A percentile compares a stretch with the other conserved stretches of the same genome.
Evolutionary conservation across 2,329 filamentous ascomycete genomes (phyloP).

Genomic region (Aspergillus costaricaensis): DNA sequence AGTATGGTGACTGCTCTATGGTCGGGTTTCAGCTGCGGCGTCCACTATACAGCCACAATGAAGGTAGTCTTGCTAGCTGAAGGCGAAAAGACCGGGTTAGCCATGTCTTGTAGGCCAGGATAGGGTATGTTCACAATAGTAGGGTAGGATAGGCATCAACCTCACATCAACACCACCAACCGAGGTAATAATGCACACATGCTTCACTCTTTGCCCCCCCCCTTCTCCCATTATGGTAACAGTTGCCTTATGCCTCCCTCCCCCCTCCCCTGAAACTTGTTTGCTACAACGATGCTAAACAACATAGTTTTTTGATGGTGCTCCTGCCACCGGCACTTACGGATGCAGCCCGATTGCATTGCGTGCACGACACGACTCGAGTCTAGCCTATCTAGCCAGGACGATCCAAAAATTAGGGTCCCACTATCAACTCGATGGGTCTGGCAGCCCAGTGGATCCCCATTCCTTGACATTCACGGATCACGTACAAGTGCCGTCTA

Average conservation of each 20-base stretch:
- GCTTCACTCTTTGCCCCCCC: neutral
- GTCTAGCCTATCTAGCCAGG: no score
- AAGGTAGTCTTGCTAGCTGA: neutral
- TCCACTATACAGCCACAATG: neutral
- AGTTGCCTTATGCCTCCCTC: neutral
- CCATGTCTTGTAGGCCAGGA: neutral
- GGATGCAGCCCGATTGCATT: no score
- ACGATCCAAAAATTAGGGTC: no score
- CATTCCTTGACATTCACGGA: neutral
- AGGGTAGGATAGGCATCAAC: neutral
- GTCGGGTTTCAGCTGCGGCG: neutral
- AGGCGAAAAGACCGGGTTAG: neutral
- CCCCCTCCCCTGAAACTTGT: neutral
- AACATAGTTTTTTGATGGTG: neutral
- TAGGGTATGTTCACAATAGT: neutral
- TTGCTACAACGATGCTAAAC: neutral
- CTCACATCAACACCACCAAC: neutral
- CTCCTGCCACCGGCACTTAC: neutral
- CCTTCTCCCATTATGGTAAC: no score
- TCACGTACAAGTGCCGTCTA: neutral
- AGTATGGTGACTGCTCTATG: neutral
- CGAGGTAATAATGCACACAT: no score
- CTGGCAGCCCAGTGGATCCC: neutral
- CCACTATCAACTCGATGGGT: neutral
- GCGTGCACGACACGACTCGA: no score